Base-by-base conservation (phyloP, 2,329 filamentous ascomycete genomes). In the Beauveria medogensis region DNA sequence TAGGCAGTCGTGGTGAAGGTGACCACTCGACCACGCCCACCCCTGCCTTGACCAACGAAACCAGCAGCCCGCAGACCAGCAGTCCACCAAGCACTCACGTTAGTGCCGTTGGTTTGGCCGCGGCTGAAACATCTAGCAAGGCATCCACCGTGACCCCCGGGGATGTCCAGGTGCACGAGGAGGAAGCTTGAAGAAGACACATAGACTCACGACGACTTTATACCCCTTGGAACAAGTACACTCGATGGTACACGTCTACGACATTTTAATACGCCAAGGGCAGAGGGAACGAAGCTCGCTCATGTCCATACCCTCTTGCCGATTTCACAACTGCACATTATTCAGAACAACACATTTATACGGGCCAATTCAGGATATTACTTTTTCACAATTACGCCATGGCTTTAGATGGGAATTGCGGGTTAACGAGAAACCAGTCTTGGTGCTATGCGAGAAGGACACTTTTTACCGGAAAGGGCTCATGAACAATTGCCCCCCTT, bases 11-110 rank as follows among this genome's bases (percentile, higher is more conserved):
- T 47, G 46, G 53, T 44, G 61, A 60, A 24, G 62, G 78, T 61
- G 73, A 76, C 68, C 73, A 75, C 74, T 80, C 85, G 58, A 77
- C 79, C 10, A 80, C 82, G 0, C 83, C 86, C 9, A 88, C 87
- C 1, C 89, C 88, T 1, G 80, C 80, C 24, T 79, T 90, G 59
- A 89, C 86, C 2, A 87, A 82, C 66, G 87, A 87, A 67, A 83
- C 83, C 44, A 89, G 89, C 69, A 89, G 85, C 64, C 86, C 86
- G 2, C 84, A 86, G 67, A 89, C 83, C 70, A 86, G 78, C 69
- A 85, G 82, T 63, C 78, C 86, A 2, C 82, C 86, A 5, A 90
- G 86, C 71, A 83, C 84, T 2, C 84, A 80, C 64, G 78, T 79
- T 43, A 86, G 84, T 68, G 81, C 82, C 55, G 71, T 76, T 16